Conservation (phyloP, 768 basidiomycete genomes). For the Termitomyces sp. region DNA sequence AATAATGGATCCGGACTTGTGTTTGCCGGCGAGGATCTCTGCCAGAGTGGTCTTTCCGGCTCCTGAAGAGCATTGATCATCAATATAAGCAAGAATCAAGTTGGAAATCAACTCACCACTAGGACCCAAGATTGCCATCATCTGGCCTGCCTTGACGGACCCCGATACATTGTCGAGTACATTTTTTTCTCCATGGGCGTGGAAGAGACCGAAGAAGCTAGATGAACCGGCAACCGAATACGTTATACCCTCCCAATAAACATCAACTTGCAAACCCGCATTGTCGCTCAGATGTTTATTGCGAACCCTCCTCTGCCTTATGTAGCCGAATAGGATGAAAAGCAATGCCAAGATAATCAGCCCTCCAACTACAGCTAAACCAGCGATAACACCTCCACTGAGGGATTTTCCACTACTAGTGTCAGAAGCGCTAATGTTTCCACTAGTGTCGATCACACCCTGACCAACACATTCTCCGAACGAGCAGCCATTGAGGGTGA, state of each 20-base stretch:
- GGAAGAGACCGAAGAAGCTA: slow-evolving; percentile 9
- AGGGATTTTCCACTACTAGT: slow-evolving; percentile 38
- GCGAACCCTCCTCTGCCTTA: slow-evolving; percentile 58
- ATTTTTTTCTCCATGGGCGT: slow-evolving; percentile 44
- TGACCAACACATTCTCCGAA: slow-evolving; percentile 91
- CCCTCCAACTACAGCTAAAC: slow-evolving; percentile 76
- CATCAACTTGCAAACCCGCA: slow-evolving; percentile 46
- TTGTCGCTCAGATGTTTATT: slow-evolving; percentile 30
- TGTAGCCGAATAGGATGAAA: slow-evolving; percentile 57
- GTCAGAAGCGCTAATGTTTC: slow-evolving; percentile 26
- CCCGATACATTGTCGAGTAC: slow-evolving; percentile 72
- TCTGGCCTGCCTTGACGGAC: slow-evolving; percentile 66
- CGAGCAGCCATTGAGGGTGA: slow-evolving; percentile 65
- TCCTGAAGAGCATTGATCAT: slow-evolving; percentile 26
- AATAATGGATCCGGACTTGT: slow-evolving; percentile 62
- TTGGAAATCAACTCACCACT: slow-evolving; percentile 48
- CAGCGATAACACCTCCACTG: slow-evolving; percentile 83
- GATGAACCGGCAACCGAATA: slow-evolving; percentile 47
- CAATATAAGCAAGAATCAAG: neutral
- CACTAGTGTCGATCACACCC: slow-evolving; percentile 58
- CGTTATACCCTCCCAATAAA: slow-evolving; percentile 64
- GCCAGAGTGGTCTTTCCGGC: slow-evolving; percentile 91
- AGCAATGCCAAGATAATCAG: slow-evolving; percentile 52
- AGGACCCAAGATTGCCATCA: slow-evolving; percentile 91
- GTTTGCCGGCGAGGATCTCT: slow-evolving; percentile 83